Base-by-base conservation (phyloP, 179 eudicot species). In the Patellifolia procumbens region DNA sequence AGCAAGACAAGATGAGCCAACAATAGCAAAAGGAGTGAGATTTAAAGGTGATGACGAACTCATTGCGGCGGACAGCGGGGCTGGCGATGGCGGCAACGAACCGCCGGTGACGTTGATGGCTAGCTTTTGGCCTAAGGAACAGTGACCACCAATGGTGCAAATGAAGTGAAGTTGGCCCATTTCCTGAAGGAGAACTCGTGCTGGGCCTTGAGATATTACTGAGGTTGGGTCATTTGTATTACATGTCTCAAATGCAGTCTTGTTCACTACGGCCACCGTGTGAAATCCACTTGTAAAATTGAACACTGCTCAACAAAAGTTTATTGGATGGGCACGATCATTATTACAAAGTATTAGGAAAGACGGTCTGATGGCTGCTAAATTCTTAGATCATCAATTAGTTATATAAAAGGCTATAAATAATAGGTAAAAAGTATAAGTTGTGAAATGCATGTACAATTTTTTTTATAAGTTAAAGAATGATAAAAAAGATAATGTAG, bases 191-290 rank as follows among this genome's bases (percentile, higher is more conserved):
- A 73, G 76, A 28, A 78, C 32, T 17, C 37, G 53, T 32, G 52
- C 82, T 0, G 82, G 85, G 19, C 77, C 51, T 8, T 34, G 17
- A 7, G 79, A 46, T 5, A 56, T 52, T 28, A 75, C 53, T 45
- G 22, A 56, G 22, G 72, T 71, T 8, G 71, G 51, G 34, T 51
- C 74, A 22, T 56, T 39, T 22, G 66, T 35, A 10, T 72, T 12
- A 61, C 83, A 75, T 24, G 52, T 1, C 5, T 76, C 70, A 65
- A 56, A 80, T 37, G 64, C 76, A 20, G 48, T 76, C 52, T 77
- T 83, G 39, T 70, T 62, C 22, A 80, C 83, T 28, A 51, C 34
- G 2, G 83, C 86, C 22, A 80, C 86, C 46, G 79, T 79, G 70
- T 83, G 83, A 26, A 29, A 2, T 70, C 83, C 86, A 19, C 34